phyloP scores from a whole-genome alignment of 1,284 basidiomycete species.

The Moniliophthora roreri region DNA sequence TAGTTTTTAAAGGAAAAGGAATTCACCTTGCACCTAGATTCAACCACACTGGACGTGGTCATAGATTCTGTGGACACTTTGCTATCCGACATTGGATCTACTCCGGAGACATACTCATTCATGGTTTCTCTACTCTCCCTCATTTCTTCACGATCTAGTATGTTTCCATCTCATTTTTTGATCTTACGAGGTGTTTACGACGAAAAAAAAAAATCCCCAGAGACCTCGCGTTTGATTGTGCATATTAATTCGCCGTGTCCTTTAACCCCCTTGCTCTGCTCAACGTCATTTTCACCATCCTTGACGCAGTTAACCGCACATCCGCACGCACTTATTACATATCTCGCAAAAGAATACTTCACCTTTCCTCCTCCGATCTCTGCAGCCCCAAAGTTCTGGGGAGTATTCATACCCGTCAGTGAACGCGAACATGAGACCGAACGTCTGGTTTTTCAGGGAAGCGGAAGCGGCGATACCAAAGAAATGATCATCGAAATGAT shows the following conservation, averaged over 20 bases:
- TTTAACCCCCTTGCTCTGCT: slow-evolving; percentile 54
- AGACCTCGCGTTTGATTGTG: slow-evolving; percentile 64
- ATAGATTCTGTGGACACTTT: slow-evolving; percentile 72
- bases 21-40: slow-evolving; percentile 17
- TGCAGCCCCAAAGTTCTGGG: slow-evolving; percentile 70
- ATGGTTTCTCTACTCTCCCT: slow-evolving; percentile 44
- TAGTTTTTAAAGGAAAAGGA: slow-evolving; percentile 4
- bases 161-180: slow-evolving; percentile 21
- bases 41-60: slow-evolving; percentile 49
- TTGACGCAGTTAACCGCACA: slow-evolving; percentile 68
- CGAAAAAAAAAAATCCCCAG: slow-evolving; percentile 30
- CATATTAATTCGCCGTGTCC: slow-evolving; percentile 56
- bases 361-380: slow-evolving; percentile 65
- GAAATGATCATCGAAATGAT: slow-evolving; percentile 69
- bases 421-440: slow-evolving; percentile 61
- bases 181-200: slow-evolving; percentile 8
- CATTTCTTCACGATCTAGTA: slow-evolving; percentile 48
- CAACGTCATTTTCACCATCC: slow-evolving; percentile 65
- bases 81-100: slow-evolving; percentile 53
- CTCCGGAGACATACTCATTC: slow-evolving; percentile 50
- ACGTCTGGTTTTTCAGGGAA: slow-evolving; percentile 47
- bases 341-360: slow-evolving; percentile 68
- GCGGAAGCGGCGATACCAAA: slow-evolving; percentile 40
- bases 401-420: slow-evolving; percentile 65
- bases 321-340: slow-evolving; percentile 59